phyloP scores from a whole-genome alignment of 2,329 filamentous ascomycete species.

The Atkinsonella hypoxylon region DNA sequence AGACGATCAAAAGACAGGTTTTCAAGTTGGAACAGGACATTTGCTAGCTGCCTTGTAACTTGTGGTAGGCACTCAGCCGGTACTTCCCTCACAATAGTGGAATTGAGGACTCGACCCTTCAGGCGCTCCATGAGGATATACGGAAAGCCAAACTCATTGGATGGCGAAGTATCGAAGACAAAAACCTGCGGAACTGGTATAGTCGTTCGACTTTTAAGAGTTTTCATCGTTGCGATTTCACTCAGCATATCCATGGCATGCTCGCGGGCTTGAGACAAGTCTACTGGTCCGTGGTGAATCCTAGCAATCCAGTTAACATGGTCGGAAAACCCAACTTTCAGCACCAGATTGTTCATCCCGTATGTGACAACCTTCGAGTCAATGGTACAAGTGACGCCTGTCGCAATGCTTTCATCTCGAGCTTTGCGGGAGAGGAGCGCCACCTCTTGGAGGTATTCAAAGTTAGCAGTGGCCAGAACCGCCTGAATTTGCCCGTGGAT shows the following conservation, averaged over 20 bases:
- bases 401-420: conserved; percentile 1
- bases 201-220: conserved; percentile 3
- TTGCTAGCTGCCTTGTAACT: conserved; percentile 1
- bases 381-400: conserved; percentile 1
- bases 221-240: conserved; percentile 7
- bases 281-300: conserved; percentile 3
- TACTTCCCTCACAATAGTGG: conserved; percentile 2
- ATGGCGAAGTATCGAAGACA: conserved; percentile 2
- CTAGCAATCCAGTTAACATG: conserved; percentile 6
- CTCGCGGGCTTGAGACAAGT: conserved; percentile 1
- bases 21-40: conserved; percentile 7
- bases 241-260: conserved; percentile 7
- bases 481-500: conserved; percentile 4
- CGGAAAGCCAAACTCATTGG: conserved; percentile 6
- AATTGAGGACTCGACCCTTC: conserved; percentile 1
- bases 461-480: conserved; percentile 2
- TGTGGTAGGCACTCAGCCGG: not conserved
- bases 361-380: conserved; percentile 9
- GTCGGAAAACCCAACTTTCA: conserved; percentile 6
- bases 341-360: conserved; percentile 7
- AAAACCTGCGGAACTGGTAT: conserved; percentile 6
- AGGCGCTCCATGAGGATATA: conserved; percentile 7
- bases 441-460: conserved; percentile 2
- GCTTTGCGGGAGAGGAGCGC: conserved; percentile 5
- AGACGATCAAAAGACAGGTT: conserved; percentile 5